Conservation (phyloP, 2,329 filamentous ascomycete species). For the Lecanicillium sp. region DNA sequence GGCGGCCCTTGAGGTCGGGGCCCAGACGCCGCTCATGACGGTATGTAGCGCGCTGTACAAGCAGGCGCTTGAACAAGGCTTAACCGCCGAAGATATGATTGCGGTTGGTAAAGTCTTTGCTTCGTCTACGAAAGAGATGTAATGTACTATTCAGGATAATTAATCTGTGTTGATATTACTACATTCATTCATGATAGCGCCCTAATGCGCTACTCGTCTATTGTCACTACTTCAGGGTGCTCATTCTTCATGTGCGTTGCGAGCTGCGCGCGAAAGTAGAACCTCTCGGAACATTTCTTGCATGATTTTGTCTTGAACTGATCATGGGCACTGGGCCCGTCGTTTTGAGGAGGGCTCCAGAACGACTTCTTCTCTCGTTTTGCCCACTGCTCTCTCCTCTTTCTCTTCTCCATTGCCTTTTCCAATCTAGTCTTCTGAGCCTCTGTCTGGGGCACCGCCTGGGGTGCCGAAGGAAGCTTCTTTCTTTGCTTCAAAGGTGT, state of each 20-base stretch:
- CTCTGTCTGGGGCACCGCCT: background rate
- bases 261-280: constrained; percentile 4
- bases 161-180: background rate
- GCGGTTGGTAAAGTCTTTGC: constrained; percentile 19
- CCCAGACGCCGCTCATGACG: constrained; percentile 19
- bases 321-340: constrained; percentile 1
- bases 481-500: background rate
- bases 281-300: constrained; percentile 3
- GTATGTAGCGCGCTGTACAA: constrained; percentile 20
- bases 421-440: too few species aligned
- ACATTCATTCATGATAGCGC: background rate
- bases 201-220: background rate
- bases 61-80: constrained; percentile 19
- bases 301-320: constrained; percentile 10
- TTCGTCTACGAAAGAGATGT: background rate
- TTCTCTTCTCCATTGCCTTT: too few species aligned
- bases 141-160: background rate
- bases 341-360: background rate
- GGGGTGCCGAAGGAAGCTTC: background rate
- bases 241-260: constrained; percentile 5
- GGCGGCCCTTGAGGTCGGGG: constrained; percentile 18
- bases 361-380: too few species aligned
- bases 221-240: constrained; percentile 1
- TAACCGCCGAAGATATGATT: constrained; percentile 26
- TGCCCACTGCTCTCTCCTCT: background rate